A percentile compares a stretch with the other conserved stretches of the same genome.
Conservation (phyloP, 1,139 yeast species). For the Kurtzmaniella quercitrusa region DNA sequence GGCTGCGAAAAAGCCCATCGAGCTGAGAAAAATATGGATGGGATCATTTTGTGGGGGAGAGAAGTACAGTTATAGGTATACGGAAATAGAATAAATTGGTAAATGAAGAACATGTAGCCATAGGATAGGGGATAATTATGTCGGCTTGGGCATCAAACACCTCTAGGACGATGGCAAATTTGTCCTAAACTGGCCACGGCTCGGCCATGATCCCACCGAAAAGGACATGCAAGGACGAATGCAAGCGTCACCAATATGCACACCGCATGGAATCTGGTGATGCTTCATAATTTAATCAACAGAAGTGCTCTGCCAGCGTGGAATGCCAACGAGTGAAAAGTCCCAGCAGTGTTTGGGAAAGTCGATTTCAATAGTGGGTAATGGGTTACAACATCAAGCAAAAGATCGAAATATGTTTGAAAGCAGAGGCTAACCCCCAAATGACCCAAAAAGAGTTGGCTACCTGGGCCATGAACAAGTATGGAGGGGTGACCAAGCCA, state of each 20-base stretch:
- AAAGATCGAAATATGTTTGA: constrained; percentile 61
- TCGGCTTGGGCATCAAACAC: too few relatives aligned
- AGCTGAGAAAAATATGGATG: too few relatives aligned
- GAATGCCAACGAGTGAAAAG: neutral
- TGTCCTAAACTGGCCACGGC: too few relatives aligned
- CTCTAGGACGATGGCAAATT: too few relatives aligned
- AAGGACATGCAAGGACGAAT: neutral
- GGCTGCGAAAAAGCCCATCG: neutral
- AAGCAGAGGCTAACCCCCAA: constrained; percentile 60
- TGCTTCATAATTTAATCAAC: neutral
- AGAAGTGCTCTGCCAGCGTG: neutral
- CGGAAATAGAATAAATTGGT: too few relatives aligned
- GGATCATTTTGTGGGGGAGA: too few relatives aligned
- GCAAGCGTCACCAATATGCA: neutral
- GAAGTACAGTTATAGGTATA: too few relatives aligned
- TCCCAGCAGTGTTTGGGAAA: neutral
- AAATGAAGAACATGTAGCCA: too few relatives aligned
- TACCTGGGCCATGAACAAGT: constrained; percentile 55
- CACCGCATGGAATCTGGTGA: constrained; percentile 1
- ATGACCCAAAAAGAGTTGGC: constrained; percentile 71
- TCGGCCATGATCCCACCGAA: neutral
- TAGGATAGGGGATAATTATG: too few relatives aligned
- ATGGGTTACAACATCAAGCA: constrained; percentile 63
- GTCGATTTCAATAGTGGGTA: neutral
- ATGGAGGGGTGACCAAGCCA: constrained; percentile 50